Conservation (phyloP, 176 grass and related monocot species). For the Rhipidocladum racemiflorum region DNA sequence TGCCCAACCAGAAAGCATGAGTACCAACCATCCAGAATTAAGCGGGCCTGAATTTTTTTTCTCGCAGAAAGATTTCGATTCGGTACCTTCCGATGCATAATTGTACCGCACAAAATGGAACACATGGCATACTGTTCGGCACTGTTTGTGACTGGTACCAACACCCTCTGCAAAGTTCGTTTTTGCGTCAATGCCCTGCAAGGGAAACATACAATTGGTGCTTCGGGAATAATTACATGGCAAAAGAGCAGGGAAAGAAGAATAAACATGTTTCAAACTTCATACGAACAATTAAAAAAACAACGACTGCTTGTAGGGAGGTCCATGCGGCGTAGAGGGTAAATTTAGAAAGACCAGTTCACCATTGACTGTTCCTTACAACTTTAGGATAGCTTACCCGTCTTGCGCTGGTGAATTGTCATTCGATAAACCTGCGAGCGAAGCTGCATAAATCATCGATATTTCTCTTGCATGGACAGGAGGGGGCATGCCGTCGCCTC, state of each 20-base stretch:
- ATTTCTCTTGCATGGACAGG: background rate
- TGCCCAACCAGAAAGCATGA: background rate
- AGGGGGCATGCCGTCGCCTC: constrained; percentile 7
- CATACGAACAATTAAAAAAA: background rate
- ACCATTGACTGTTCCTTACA: background rate
- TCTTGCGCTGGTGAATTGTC: background rate
- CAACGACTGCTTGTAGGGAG: background rate
- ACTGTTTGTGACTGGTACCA: background rate
- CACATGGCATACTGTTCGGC: constrained; percentile 26
- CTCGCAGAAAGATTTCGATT: background rate
- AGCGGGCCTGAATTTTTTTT: background rate
- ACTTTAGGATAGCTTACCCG: background rate
- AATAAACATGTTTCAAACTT: background rate
- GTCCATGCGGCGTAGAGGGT: background rate
- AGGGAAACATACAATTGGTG: background rate
- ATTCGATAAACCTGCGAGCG: background rate
- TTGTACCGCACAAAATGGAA: background rate
- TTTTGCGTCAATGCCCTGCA: background rate
- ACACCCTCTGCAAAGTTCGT: background rate
- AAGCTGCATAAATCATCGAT: background rate
- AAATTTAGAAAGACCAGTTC: background rate
- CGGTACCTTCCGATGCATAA: background rate
- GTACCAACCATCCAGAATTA: background rate
- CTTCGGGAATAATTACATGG: too few species aligned
- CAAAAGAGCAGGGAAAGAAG: background rate